Evolutionary conservation across 2,329 filamentous ascomycete species (phyloP), one percentile per base, ranked within the genome.

Genomic region (Scopulariopsis brevicaulis): DNA sequence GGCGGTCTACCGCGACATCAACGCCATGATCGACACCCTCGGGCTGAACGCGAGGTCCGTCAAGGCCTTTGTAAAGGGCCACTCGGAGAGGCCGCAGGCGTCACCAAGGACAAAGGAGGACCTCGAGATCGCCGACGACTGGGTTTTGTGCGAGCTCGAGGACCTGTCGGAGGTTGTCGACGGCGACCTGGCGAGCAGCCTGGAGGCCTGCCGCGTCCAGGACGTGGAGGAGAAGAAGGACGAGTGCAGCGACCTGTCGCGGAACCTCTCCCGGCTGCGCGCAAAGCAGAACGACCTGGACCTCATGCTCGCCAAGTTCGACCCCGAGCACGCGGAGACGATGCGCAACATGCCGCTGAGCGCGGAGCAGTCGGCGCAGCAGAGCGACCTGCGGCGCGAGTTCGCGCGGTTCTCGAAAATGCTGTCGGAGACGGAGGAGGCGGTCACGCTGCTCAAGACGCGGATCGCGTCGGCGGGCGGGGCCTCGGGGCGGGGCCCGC

Each of bases 21-120:
- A 94, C 69, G 89, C 89, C 14, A 99, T 97, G 94, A 85, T 99
- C 51, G 90, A 96, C 65, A 93, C 89, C 0, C 75, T 97, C 48
- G 93, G 93, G 11, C 80, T 96, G 55, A 97, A 97, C 67, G 84
- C 77, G 12, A 77, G 81, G 18, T 84, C 89, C 6, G 81, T 93
- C 43, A 76, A 78, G 54, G 75, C 76, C 12, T 87, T 86, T 62
- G 77, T 92, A 51, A 77, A 81, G 58, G 89, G 86, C 8, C 88
- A 95, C 63, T 77, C 76, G 12, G 74, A 83, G 55, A 71, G 76
- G 50, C 70, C 75, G 55, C 75, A 79, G 56, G 74, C 82, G 40
- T 72, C 73, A 11, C 79, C 77, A 24, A 79, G 87, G 35, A 79
- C 75, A 8, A 80, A 81, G 60, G 77, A 86, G 55, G 86, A 96